phyloP scores from a whole-genome alignment of 495 filamentous ascomycete species.

The Talaromyces proteolyticus region DNA sequence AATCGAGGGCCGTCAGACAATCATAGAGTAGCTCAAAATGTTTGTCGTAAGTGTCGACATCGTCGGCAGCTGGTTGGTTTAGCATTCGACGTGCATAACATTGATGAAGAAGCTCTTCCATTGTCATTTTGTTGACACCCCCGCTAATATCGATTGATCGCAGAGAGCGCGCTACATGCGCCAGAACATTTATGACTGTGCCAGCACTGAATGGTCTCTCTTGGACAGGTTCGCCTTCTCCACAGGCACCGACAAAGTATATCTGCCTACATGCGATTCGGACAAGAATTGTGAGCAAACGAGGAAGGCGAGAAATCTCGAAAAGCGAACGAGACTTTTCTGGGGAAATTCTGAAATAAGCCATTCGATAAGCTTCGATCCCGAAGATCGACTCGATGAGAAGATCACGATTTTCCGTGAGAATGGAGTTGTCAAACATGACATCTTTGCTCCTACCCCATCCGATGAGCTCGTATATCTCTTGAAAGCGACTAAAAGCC shows the following conservation, averaged over 20 bases:
- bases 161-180: background rate
- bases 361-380: constrained; percentile 3
- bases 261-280: constrained; percentile 5
- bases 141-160: too few species aligned
- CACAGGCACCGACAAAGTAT: constrained; percentile 5
- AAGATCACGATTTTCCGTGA: constrained; percentile 1
- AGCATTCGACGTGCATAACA: constrained; percentile 5
- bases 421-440: background rate
- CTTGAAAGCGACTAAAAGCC: constrained; percentile 3
- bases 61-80: background rate
- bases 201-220: constrained; percentile 4
- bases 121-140: too few species aligned
- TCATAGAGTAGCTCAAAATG: constrained; percentile 3
- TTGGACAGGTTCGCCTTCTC: background rate
- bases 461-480: constrained; percentile 5
- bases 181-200: background rate
- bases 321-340: constrained; percentile 1
- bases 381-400: constrained; percentile 5
- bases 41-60: constrained; percentile 1
- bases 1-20: constrained; percentile 4
- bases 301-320: constrained; percentile 5
- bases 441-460: background rate
- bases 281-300: constrained; percentile 3
- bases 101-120: constrained; percentile 3
- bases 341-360: background rate